A percentile compares a stretch with the other conserved stretches of the same genome.
These are phyloP conservation scores for Termitomyces sp. DNA, from an alignment of 1,284 basidiomycete species.

Conservation along the genomic window DNA sequence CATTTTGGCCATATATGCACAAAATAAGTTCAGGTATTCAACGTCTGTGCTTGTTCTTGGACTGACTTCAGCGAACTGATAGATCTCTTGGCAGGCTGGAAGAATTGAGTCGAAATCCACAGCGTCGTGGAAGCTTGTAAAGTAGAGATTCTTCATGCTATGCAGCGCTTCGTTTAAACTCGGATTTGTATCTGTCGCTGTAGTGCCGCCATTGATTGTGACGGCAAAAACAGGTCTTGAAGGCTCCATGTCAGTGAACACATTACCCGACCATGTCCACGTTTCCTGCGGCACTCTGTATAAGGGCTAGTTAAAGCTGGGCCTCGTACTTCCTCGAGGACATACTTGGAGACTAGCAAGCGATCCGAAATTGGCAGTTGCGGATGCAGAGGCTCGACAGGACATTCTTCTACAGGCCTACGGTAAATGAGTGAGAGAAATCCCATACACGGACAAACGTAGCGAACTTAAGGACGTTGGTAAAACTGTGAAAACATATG, in stretches of 20 bases:
- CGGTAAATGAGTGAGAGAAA: background rate
- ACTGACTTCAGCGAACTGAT: slow-evolving; percentile 45
- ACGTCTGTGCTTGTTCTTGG: slow-evolving; percentile 33
- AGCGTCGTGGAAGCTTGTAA: slow-evolving; percentile 43
- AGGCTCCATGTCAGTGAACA: slow-evolving; percentile 29
- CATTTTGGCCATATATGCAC: slow-evolving; percentile 39
- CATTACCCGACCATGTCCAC: slow-evolving; percentile 49
- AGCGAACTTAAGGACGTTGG: background rate
- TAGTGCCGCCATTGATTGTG: slow-evolving; percentile 38
- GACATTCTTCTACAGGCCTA: background rate
- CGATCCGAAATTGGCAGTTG: background rate
- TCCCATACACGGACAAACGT: background rate
- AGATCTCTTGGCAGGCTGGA: slow-evolving; percentile 39
- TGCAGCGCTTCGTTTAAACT: slow-evolving; percentile 42
- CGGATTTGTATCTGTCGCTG: slow-evolving; percentile 33
- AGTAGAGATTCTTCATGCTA: slow-evolving; percentile 34
- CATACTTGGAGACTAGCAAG: background rate
- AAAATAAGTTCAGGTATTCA: slow-evolving; percentile 34
- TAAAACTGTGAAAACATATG: background rate
- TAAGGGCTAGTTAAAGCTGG: background rate
- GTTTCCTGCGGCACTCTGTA: slow-evolving; percentile 27
- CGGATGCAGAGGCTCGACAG: background rate
- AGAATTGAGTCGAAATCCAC: slow-evolving; percentile 42
- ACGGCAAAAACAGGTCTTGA: slow-evolving; percentile 44
- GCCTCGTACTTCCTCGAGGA: slow-evolving; percentile 9